Percentiles rank a stretch among this genome's conserved stretches.
Conservation (phyloP, 768 basidiomycete species). For the Boletus sp. region DNA sequence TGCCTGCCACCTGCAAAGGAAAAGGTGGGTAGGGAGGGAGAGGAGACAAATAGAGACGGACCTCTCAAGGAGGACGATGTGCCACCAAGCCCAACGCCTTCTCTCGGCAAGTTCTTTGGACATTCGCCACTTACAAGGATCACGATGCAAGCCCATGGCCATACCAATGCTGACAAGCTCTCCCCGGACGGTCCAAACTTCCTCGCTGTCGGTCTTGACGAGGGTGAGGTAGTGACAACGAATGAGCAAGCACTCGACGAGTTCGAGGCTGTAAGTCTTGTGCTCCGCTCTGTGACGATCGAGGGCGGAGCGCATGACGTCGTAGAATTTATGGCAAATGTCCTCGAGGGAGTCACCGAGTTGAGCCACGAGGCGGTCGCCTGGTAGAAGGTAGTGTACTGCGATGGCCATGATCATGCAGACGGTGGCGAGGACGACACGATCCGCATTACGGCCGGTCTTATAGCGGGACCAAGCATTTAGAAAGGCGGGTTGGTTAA, state of each 20-base stretch:
- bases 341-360: slow-evolving; percentile 55
- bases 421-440: slow-evolving; percentile 66
- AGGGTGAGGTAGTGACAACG: slow-evolving; percentile 70
- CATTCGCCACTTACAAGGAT: slow-evolving; percentile 78
- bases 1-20: slow-evolving; percentile 67
- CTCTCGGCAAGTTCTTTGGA: slow-evolving; percentile 67
- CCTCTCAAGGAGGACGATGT: slow-evolving; percentile 78
- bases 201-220: slow-evolving; percentile 72
- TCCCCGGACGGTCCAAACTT: slow-evolving; percentile 73
- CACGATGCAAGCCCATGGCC: slow-evolving; percentile 83
- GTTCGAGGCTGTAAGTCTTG: slow-evolving; percentile 62
- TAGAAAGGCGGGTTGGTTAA: slow-evolving; percentile 60
- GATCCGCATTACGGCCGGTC: slow-evolving; percentile 58
- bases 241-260: slow-evolving; percentile 71
- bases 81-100: slow-evolving; percentile 89
- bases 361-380: slow-evolving; percentile 57
- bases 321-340: slow-evolving; percentile 63
- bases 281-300: slow-evolving; percentile 59
- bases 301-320: slow-evolving; percentile 61
- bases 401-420: slow-evolving; percentile 75
- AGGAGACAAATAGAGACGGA: slow-evolving; percentile 30
- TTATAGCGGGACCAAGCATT: slow-evolving; percentile 75
- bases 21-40: slow-evolving; percentile 4
- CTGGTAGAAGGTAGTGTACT: slow-evolving; percentile 64
- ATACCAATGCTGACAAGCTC: slow-evolving; percentile 72